Evolutionary conservation across 805 yeast genomes (phyloP).

Genomic region (Diddensiella santjacobensis): DNA sequence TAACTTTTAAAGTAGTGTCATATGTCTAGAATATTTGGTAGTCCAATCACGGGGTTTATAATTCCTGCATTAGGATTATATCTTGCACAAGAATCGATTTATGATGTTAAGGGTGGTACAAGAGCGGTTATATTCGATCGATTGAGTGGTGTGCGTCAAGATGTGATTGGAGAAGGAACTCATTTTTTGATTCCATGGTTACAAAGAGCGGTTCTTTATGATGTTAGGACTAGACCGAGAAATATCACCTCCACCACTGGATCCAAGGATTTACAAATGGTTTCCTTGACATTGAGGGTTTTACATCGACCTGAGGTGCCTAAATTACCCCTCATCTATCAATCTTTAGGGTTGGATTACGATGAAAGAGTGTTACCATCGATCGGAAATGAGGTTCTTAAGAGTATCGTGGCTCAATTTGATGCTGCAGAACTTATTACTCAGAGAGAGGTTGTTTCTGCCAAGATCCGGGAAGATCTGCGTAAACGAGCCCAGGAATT

Average conservation of each 20-base stretch:
- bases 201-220: constrained; percentile 84
- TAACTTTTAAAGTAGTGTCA: too few species aligned
- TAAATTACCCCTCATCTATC: constrained; percentile 81
- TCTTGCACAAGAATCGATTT: constrained; percentile 71
- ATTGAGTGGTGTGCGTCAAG: constrained; percentile 77
- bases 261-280: constrained; percentile 95
- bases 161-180: constrained; percentile 95
- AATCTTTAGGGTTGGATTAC: constrained; percentile 86
- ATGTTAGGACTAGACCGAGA: constrained; percentile 91
- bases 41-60: constrained; percentile 23
- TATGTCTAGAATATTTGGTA: constrained; percentile 1
- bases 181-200: constrained; percentile 96
- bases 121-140: constrained; percentile 96
- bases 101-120: constrained; percentile 93
- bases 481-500: constrained; percentile 81
- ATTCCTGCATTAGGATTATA: constrained; percentile 38
- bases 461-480: constrained; percentile 82
- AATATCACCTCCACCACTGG: constrained; percentile 93
- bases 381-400: constrained; percentile 86
- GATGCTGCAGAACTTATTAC: constrained; percentile 97
- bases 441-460: constrained; percentile 92
- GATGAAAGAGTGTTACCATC: constrained; percentile 93
- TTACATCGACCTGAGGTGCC: constrained; percentile 89
- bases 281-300: constrained; percentile 86
- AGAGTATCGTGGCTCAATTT: constrained; percentile 87